Base-by-base conservation (phyloP, 176 grass and related monocot genomes). In the Oryza glumipatula region DNA sequence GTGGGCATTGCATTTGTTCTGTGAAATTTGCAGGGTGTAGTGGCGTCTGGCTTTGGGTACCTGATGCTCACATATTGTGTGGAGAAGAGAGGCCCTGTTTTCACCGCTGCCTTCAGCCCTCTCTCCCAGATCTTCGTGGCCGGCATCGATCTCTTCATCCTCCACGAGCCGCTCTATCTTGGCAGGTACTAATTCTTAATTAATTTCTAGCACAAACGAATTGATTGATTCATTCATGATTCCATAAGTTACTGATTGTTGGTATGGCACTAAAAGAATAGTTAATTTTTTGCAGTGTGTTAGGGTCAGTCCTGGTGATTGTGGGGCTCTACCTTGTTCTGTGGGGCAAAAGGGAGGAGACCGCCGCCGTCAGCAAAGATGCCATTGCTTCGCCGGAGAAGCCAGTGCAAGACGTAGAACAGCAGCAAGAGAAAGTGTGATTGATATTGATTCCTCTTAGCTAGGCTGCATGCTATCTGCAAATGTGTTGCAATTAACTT, bases 91-190 rank as follows among this genome's bases (percentile, higher is more conserved):
- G 96, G 96, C 4, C 91, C 96, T 4, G 86, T 99, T 28, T 99
- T 99, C 88, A 90, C 91, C 6, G 84, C 93, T 9, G 96, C 93
- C 52, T 99, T 99, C 88, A 95, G 93, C 78, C 96, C 96, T 47
- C 82, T 96, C 1, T 69, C 88, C 4, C 96, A 99, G 72, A 96
- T 99, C 56, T 90, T 99, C 56, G 91, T 99, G 16, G 96, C 84
- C 17, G 81, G 35, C 78, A 84, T 99, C 60, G 91, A 96, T 32
- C 74, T 92, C 14, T 91, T 65, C 73, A 74, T 96, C 84, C 96
- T 99, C 75, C 91, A 91, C 9, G 91, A 94, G 33, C 89, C 83
- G 0, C 90, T 99, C 33, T 86, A 85, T 80, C 93, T 99, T 5
- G 96, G 96, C 68, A 94, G 96, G 96, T 17, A 52, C 3, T 48